Conservation (phyloP, 805 yeast genomes). For the Pichia ethanolica region DNA sequence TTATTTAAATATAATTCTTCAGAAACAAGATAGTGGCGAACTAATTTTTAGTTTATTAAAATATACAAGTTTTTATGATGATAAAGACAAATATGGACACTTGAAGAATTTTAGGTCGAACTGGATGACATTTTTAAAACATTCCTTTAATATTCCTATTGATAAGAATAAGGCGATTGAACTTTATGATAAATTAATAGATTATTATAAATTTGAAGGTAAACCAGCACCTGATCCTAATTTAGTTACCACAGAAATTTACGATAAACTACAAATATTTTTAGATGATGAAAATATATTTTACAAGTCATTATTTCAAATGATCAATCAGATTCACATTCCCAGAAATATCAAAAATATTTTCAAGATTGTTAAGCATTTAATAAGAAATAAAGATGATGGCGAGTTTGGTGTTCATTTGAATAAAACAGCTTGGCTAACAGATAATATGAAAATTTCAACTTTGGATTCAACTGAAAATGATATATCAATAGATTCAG, state of each 20-base stretch:
- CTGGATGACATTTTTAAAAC: too few species aligned
- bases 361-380: constrained; percentile 4
- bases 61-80: constrained; percentile 6
- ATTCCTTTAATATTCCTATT: background rate
- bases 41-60: constrained; percentile 14
- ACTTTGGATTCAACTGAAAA: background rate
- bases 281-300: background rate
- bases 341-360: constrained; percentile 6
- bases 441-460: background rate
- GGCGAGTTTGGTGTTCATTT: background rate
- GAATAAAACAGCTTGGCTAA: background rate
- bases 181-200: background rate
- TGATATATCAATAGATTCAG: background rate
- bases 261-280: background rate
- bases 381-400: background rate
- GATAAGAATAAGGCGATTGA: background rate
- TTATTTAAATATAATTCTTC: background rate
- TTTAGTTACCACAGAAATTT: constrained; percentile 1
- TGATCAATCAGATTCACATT: background rate
- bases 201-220: background rate
- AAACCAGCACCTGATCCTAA: background rate
- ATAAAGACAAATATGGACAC: constrained; percentile 1
- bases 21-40: constrained; percentile 10
- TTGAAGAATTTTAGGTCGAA: too few species aligned
- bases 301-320: background rate